These are phyloP conservation scores for Solanum gracilifrons DNA, from an alignment of 257 asterid species.

Conservation along the genomic window DNA sequence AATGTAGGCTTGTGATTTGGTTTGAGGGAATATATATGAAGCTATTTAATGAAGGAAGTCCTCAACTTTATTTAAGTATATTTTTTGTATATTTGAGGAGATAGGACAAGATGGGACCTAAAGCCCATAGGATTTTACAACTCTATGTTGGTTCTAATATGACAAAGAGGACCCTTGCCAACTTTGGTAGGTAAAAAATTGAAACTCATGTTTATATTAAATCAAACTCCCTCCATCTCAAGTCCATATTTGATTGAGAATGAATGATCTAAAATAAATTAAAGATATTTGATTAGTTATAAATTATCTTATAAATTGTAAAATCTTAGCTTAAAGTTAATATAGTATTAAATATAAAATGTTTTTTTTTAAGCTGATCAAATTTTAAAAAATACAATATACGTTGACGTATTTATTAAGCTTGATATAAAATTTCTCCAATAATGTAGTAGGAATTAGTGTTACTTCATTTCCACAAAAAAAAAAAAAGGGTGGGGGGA, in stretches of 20 bases:
- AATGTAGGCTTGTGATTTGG: neutral
- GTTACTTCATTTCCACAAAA: neutral
- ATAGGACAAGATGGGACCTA: neutral
- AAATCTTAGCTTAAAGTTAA: too few species aligned
- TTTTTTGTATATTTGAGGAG: neutral
- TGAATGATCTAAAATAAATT: too few species aligned
- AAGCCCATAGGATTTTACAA: neutral
- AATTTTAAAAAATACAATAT: too few species aligned
- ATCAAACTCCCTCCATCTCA: neutral
- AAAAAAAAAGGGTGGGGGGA: too few species aligned
- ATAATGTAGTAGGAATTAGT: neutral
- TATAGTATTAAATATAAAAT: too few species aligned
- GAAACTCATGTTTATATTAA: too few species aligned
- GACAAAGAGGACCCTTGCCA: neutral
- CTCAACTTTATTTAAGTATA: neutral
- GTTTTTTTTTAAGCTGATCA: neutral
- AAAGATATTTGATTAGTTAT: too few species aligned
- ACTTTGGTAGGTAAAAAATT: neutral
- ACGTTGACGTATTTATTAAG: too few species aligned
- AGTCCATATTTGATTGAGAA: neutral
- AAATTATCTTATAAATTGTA: too few species aligned
- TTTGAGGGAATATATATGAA: neutral
- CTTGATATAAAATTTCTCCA: too few species aligned
- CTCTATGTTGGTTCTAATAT: neutral
- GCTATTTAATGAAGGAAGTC: constrained; percentile 39